Conservation (phyloP, 257 asterid genomes). For the Hygrophila difformis region DNA sequence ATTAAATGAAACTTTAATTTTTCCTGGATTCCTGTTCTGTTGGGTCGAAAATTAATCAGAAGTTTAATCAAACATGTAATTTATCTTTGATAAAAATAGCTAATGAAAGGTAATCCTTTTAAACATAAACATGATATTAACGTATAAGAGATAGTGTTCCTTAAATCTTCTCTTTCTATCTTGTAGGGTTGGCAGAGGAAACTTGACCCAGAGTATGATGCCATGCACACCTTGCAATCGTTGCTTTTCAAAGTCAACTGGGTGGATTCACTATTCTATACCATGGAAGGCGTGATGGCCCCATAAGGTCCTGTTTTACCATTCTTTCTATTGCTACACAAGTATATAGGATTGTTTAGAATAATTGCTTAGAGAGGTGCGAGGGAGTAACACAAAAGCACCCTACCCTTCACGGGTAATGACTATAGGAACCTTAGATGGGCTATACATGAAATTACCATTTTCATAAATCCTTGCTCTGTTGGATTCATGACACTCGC, state of each 20-base stretch:
- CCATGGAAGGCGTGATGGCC: slow-evolving; percentile 78
- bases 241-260: slow-evolving; percentile 73
- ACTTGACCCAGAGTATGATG: slow-evolving; percentile 73
- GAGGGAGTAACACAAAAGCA: neutral
- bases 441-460: no score
- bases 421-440: neutral
- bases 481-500: no score
- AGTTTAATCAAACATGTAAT: no score
- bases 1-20: no score
- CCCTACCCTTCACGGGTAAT: neutral
- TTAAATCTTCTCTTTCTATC: neutral
- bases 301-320: slow-evolving; percentile 32
- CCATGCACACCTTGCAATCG: slow-evolving; percentile 49
- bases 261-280: slow-evolving; percentile 63
- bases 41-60: no score
- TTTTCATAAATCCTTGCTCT: no score
- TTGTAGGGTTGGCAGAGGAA: slow-evolving; percentile 84
- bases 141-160: neutral
- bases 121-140: neutral
- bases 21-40: no score
- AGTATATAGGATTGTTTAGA: slow-evolving; percentile 2
- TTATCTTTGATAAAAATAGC: no score
- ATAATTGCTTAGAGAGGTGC: neutral
- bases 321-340: slow-evolving; percentile 13
- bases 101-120: no score